Base-by-base conservation (phyloP, 179 eudicot genomes). In the Amaranthus tricolor region DNA sequence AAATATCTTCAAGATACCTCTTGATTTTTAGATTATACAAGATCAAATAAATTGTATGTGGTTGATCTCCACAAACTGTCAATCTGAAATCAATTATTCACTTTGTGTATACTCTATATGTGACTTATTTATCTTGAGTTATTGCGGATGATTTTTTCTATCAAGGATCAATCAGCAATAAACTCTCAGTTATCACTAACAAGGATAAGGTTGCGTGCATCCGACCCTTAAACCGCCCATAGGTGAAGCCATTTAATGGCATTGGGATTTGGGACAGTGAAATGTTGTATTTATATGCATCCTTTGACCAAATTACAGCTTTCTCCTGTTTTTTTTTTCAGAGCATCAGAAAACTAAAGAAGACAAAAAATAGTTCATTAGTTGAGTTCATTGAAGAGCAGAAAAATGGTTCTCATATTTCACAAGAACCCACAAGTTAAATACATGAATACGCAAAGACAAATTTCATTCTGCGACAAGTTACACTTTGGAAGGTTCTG, bases 1-100 rank as follows among this genome's bases (percentile, higher is more conserved):
- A 78, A 77, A 88, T 73, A 79, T 95, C 88, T 95, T 95, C 77
- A 78, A 85, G 59, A 89, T 88, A 93, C 99, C 97, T 66, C 77
- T 90, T 66, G 97, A 95, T 80, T 90, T 95, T 68, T 95, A 76
- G 81, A 70, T 24, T 31, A 31, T 3, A 31, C 40, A 31, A 31
- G 40, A 31, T 31, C 40, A 31, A 31, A n/a, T n/a, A 15, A 11
- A 55, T 55, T 62, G 59, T 48, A 55, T 48, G 43, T 43, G 72
- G 50, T 50, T 49, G 52, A 20, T 47, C 66, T 44, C 65, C 14
- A 15, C 52, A 53, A 45, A 24, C 13, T 58, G 44, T 64, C n/a
- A 64, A 48, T 76, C 73, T 16, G 44, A 20, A 63, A 77, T 62
- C 72, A 73, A 68, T 63, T 50, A 5, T 66, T 44, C 19, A 43